Base-by-base conservation (phyloP, 495 filamentous ascomycete genomes). In the Aspergillus biplanus region DNA sequence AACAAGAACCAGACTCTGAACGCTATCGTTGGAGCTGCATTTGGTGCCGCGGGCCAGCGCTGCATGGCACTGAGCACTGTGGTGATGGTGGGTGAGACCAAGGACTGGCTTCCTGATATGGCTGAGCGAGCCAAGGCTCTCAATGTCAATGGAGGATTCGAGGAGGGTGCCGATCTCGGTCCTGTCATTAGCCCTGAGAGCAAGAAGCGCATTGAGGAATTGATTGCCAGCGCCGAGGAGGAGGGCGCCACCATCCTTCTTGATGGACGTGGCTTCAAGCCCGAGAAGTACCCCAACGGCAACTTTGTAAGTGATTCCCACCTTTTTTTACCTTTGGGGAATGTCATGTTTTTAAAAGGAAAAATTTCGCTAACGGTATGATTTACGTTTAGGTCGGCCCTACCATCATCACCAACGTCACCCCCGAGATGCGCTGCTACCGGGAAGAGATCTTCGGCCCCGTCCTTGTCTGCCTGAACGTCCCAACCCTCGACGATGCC, bases 1-100 rank as follows among this genome's bases (percentile, higher is more conserved):
- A 97, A 97, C 82, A 97, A 97, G 86, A 97, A 98, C 79, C 93
- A 97, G 33, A 89, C 96, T 62, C 78, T 99, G 59, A 97, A 97
- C 73, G 91, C 93, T 15, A 92, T 99, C 71, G 87, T 92, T 13
- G 95, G 95, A 52, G 95, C 95, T 59, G 95, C 95, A 21, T 99
- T 98, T 66, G 95, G 95, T 65, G 95, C 95, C 70, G 95, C 95
- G 61, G 95, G 95, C 44, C 95, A 99, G 83, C 85, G 95, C 50
- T 99, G 95, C 76, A 98, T 99, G 95, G 95, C 95, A 46, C 82
- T 99, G 63, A 96, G 91, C 69, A 96, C 96, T 0, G 75, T 94
- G 6, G 93, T 99, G 61, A 92, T 93, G 83, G 92, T 99, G 16
- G 95, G 92, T 59, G 91, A 95, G 84, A 95, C 94, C 3, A 90